Conservation (phyloP, 2,329 filamentous ascomycete species). For the Verticillium nonalfalfae region DNA sequence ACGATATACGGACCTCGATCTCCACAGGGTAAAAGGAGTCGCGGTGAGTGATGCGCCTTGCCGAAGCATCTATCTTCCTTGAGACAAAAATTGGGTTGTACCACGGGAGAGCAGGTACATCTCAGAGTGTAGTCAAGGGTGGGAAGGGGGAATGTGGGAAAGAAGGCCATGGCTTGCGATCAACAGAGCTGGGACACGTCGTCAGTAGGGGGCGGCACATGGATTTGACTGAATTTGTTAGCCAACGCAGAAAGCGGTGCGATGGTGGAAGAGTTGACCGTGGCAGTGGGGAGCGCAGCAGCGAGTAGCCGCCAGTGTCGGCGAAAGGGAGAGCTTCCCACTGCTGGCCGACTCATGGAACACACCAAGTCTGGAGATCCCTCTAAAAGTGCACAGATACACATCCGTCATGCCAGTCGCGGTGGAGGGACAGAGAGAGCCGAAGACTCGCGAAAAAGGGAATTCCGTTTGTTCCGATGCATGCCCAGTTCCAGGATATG, state of each 20-base stretch:
- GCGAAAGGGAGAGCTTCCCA: neutral
- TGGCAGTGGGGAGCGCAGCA: neutral
- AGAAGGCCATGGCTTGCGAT: neutral
- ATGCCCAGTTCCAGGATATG: constrained; percentile 11
- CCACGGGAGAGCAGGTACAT: constrained; percentile 4
- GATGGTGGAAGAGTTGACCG: neutral
- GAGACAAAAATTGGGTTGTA: constrained; percentile 6
- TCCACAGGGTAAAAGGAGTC: constrained; percentile 2
- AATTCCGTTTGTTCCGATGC: constrained; percentile 11
- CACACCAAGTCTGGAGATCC: neutral
- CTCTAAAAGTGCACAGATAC: constrained; percentile 13
- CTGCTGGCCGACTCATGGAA: neutral
- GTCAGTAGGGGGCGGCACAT: neutral
- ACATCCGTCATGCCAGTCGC: constrained; percentile 10
- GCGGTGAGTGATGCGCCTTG: constrained; percentile 7
- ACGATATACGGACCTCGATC: constrained; percentile 3
- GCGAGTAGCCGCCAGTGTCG: neutral
- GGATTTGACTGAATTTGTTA: neutral
- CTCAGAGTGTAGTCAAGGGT: constrained; percentile 8
- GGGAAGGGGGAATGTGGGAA: neutral
- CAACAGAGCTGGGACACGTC: neutral
- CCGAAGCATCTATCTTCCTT: constrained; percentile 3
- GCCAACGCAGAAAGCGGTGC: neutral
- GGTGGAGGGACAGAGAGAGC: constrained; percentile 2
- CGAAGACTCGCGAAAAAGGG: constrained; percentile 11